These are phyloP conservation scores for Botryobasidium botryosum DNA, from an alignment of 768 basidiomycete genomes.

Conservation along the genomic window DNA sequence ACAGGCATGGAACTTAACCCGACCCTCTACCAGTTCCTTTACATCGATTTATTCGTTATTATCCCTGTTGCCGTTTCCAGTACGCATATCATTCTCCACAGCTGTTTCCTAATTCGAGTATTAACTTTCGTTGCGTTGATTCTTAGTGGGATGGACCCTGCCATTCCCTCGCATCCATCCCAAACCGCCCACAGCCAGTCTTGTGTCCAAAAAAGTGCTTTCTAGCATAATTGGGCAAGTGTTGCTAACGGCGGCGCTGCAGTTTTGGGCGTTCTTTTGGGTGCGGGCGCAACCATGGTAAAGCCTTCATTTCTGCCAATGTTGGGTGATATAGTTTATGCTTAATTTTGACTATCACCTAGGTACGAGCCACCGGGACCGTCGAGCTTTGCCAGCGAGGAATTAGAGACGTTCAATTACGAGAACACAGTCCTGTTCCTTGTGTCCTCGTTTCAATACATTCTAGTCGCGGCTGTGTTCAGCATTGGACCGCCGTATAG, in stretches of 20 bases:
- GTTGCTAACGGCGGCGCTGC: constrained; percentile 61
- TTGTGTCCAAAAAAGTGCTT: constrained; percentile 90
- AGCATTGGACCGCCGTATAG: constrained; percentile 96
- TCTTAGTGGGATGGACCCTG: constrained; percentile 81
- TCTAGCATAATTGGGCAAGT: constrained; percentile 89
- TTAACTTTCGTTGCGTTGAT: not conserved
- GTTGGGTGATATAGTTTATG: constrained; percentile 6
- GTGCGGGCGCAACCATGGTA: constrained; percentile 75
- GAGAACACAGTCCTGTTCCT: constrained; percentile 89
- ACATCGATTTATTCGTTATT: constrained; percentile 96
- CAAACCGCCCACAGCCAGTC: constrained; percentile 85
- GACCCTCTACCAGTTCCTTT: constrained; percentile 76
- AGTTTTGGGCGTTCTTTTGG: constrained; percentile 83
- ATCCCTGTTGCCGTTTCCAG: constrained; percentile 93
- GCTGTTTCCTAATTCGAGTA: not conserved
- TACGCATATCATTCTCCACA: constrained; percentile 28
- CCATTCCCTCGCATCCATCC: constrained; percentile 76
- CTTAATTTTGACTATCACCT: not conserved
- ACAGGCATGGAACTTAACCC: not conserved
- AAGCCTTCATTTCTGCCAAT: constrained; percentile 12
- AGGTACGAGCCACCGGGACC: constrained; percentile 68
- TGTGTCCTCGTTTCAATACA: constrained; percentile 96
- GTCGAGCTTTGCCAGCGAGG: constrained; percentile 35
- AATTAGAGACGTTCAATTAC: constrained; percentile 70
- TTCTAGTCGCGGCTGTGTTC: constrained; percentile 91